phyloP scores from a whole-genome alignment of 2,329 filamentous ascomycete species.

The Elsinoe ampelina region DNA sequence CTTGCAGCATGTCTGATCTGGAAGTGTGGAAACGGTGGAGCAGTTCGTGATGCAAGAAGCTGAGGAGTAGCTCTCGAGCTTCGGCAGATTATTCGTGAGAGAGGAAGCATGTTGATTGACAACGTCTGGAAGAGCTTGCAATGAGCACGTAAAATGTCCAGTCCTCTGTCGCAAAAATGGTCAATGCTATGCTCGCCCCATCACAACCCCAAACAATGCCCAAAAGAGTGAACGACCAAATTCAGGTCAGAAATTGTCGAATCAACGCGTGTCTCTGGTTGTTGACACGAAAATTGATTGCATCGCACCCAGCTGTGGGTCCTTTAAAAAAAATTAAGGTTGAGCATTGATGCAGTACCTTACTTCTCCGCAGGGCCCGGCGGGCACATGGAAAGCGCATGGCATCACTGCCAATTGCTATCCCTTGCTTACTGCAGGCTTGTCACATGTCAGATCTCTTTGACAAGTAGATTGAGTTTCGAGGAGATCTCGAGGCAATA shows the following conservation, averaged over 20 bases:
- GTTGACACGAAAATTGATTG: constrained; percentile 12
- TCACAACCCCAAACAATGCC: background rate
- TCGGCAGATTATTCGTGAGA: background rate
- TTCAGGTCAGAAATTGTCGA: background rate
- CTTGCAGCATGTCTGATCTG: background rate
- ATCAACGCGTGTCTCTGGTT: constrained; percentile 4
- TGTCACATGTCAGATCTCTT: constrained; percentile 5
- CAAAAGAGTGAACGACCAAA: background rate
- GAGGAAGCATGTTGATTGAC: background rate
- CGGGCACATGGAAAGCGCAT: constrained; percentile 3
- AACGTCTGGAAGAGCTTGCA: background rate
- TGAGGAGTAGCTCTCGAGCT: background rate
- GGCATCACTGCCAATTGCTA: background rate
- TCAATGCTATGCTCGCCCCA: background rate
- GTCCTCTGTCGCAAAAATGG: background rate
- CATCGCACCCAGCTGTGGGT: background rate
- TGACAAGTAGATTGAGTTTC: constrained; percentile 3
- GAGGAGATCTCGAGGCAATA: background rate
- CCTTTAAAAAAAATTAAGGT: background rate
- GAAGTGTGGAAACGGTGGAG: constrained; percentile 1
- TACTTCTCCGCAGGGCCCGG: constrained; percentile 1
- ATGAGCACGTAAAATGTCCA: background rate
- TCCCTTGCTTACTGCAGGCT: constrained; percentile 9
- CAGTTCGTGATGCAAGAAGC: background rate
- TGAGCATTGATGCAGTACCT: constrained; percentile 1